phyloP scores from a whole-genome alignment of 495 filamentous ascomycete genomes.

The Parathielavia hyrcaniae region DNA sequence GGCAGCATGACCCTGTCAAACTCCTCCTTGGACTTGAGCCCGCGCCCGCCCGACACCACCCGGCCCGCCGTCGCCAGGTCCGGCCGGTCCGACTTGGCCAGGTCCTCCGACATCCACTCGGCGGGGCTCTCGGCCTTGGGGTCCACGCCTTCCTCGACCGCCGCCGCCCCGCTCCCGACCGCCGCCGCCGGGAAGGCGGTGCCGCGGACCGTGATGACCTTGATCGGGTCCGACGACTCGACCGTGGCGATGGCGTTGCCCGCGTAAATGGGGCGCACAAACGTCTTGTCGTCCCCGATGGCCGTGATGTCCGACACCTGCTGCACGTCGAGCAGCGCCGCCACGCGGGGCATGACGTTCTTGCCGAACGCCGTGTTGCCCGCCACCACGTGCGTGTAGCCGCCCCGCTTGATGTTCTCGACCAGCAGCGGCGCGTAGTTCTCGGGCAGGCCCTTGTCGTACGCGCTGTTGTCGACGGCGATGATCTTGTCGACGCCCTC shows the following conservation, averaged over 20 bases:
- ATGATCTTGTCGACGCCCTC: conserved; percentile 87
- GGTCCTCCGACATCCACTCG: conserved; percentile 91
- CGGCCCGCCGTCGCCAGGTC: conserved; percentile 80
- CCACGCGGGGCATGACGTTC: conserved; percentile 87
- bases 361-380: conserved; percentile 96
- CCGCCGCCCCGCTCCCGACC: conserved; percentile 47
- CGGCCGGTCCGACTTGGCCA: conserved; percentile 89
- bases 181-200: conserved; percentile 73
- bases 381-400: conserved; percentile 83
- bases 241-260: conserved; percentile 98
- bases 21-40: conserved; percentile 93
- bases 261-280: conserved; percentile 94
- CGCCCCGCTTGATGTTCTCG: conserved; percentile 91
- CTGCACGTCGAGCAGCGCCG: conserved; percentile 87
- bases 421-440: conserved; percentile 90
- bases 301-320: conserved; percentile 86
- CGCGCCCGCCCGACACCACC: conserved; percentile 91
- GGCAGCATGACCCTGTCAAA: conserved; percentile 90
- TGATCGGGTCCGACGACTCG: conserved; percentile 77
- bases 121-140: conserved; percentile 63
- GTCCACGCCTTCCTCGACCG: conserved; percentile 60
- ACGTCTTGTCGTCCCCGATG: conserved; percentile 87
- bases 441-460: conserved; percentile 91
- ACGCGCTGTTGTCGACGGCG: conserved; percentile 77
- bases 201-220: conserved; percentile 85